Evolutionary conservation across 331 rosid genomes (phyloP).

Genomic region (Quercus tomentella): DNA sequence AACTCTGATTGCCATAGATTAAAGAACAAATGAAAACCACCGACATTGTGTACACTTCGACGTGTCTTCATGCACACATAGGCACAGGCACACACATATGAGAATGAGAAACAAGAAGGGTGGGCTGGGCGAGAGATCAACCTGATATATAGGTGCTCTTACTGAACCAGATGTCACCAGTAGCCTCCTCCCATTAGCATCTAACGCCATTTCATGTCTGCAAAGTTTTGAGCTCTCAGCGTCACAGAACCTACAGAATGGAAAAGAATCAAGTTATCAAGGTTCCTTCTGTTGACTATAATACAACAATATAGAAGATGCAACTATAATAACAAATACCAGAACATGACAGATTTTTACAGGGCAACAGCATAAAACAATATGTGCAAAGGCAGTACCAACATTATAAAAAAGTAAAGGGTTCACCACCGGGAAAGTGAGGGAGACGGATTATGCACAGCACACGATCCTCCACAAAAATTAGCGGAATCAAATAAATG

Average conservation of each 20-base stretch:
- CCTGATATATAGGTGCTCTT: too few species aligned
- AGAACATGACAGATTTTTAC: neutral
- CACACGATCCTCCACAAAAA: neutral
- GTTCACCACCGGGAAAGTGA: neutral
- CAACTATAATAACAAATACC: neutral
- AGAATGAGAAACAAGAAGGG: too few species aligned
- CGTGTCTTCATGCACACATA: too few species aligned
- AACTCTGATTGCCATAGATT: too few species aligned
- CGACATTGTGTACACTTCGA: too few species aligned
- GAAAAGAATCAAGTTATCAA: neutral
- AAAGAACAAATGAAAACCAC: too few species aligned
- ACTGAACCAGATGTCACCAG: too few species aligned
- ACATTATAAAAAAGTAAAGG: neutral
- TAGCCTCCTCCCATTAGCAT: too few species aligned
- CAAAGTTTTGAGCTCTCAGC: constrained; percentile 46
- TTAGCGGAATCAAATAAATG: neutral
- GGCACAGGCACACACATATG: too few species aligned
- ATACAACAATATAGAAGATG: neutral
- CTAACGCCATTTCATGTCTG: constrained; percentile 96
- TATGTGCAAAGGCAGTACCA: neutral
- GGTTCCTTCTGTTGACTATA: neutral
- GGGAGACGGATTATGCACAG: neutral
- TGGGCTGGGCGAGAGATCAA: too few species aligned
- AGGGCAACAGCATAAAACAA: neutral
- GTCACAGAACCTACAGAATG: constrained; percentile 54